phyloP scores from a whole-genome alignment of 352 stramenopile genomes.

The Phytophthora brassicae region DNA sequence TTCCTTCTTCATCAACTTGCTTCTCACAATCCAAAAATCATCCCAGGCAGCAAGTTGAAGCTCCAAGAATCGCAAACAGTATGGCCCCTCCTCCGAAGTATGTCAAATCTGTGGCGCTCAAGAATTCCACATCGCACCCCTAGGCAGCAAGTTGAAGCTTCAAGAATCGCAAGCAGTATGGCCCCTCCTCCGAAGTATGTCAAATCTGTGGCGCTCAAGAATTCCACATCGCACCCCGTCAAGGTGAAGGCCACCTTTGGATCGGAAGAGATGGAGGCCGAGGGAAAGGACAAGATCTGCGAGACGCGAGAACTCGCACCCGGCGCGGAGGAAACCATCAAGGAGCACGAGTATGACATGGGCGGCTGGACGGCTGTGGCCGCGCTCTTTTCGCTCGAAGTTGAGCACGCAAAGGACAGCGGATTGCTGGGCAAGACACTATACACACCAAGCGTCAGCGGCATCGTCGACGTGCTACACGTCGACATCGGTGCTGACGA shows the following conservation, averaged over 20 bases:
- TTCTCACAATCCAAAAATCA: constrained; percentile 19
- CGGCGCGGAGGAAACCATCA: constrained; percentile 36
- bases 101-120: constrained; percentile 72
- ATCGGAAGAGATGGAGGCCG: constrained; percentile 65
- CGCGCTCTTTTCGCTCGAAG: constrained; percentile 57
- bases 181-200: constrained; percentile 64
- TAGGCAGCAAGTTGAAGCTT: constrained; percentile 27
- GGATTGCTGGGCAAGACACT: constrained; percentile 37
- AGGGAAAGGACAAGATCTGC: constrained; percentile 66
- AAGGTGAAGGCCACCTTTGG: constrained; percentile 69
- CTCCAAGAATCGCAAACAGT: constrained; percentile 2
- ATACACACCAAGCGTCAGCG: constrained; percentile 57
- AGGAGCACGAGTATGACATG: constrained; percentile 83
- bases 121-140: constrained; percentile 59
- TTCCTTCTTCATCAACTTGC: neutral
- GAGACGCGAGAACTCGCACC: constrained; percentile 56
- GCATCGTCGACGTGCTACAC: constrained; percentile 62
- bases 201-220: constrained; percentile 75
- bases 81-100: constrained; percentile 66
- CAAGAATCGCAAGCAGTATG: constrained; percentile 31
- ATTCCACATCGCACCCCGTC: constrained; percentile 56
- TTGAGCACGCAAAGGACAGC: constrained; percentile 37
- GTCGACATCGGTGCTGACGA: constrained; percentile 55
- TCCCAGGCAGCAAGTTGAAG: constrained; percentile 26
- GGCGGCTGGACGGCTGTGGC: constrained; percentile 67